A percentile compares a stretch with the other conserved stretches of the same genome.
Evolutionary conservation across 495 filamentous ascomycete genomes (phyloP).

Genomic region (Jackrogersella multiformis): DNA sequence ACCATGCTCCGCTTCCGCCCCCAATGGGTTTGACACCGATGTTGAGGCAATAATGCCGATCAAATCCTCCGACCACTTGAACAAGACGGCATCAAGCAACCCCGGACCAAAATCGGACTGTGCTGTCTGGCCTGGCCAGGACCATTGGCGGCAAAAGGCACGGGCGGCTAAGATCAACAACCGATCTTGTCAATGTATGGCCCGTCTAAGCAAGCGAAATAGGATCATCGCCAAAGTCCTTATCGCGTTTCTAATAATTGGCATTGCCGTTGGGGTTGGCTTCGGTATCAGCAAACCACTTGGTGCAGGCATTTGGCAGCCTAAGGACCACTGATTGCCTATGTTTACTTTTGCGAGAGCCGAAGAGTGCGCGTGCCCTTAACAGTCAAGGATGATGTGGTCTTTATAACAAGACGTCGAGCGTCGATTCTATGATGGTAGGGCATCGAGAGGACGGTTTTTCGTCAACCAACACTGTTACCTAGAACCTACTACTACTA

Average conservation of each 20-base stretch:
- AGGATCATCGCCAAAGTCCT: slow-evolving; percentile 55
- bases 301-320: slow-evolving; percentile 57
- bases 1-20: slow-evolving; percentile 45
- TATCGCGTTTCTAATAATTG: slow-evolving; percentile 55
- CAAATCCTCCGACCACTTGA: slow-evolving; percentile 35
- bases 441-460: neutral
- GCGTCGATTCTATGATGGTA: neutral
- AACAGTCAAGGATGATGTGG: neutral
- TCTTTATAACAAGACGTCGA: neutral
- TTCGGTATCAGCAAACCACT: slow-evolving; percentile 62
- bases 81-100: slow-evolving; percentile 47
- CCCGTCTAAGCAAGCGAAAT: slow-evolving; percentile 57
- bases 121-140: slow-evolving; percentile 61
- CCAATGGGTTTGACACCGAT: slow-evolving; percentile 60
- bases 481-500: neutral
- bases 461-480: neutral
- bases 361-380: neutral
- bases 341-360: neutral
- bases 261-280: slow-evolving; percentile 58
- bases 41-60: slow-evolving; percentile 57
- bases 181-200: slow-evolving; percentile 55
- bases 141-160: slow-evolving; percentile 60
- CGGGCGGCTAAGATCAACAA: slow-evolving; percentile 57
- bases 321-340: slow-evolving; percentile 24
- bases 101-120: slow-evolving; percentile 51